Conservation (phyloP, 1,284 basidiomycete genomes). For the Irpex sp. region DNA sequence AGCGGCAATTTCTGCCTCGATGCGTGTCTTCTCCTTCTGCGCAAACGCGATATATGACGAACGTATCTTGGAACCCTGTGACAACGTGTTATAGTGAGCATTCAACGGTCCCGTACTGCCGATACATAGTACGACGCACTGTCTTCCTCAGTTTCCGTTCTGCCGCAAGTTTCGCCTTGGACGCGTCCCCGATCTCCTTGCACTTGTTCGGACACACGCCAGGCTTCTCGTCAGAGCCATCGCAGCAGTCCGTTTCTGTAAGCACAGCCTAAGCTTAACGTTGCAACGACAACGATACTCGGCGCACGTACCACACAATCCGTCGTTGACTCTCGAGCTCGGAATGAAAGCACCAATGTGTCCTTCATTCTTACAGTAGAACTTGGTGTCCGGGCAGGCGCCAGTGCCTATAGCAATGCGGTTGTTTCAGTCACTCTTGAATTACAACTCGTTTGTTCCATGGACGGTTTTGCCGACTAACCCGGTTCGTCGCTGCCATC, state of each 20-base stretch:
- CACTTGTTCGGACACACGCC: slow-evolving; percentile 84
- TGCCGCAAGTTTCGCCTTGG: slow-evolving; percentile 64
- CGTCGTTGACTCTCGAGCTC: slow-evolving; percentile 89
- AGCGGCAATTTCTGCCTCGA: slow-evolving; percentile 59
- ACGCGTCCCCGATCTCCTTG: slow-evolving; percentile 68
- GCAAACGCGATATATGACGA: slow-evolving; percentile 85
- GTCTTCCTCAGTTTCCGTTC: slow-evolving; percentile 79
- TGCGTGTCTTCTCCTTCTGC: slow-evolving; percentile 79
- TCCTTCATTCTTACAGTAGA: slow-evolving; percentile 89
- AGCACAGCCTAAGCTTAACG: not conserved
- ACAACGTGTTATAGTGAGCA: not conserved
- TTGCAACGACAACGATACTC: not conserved
- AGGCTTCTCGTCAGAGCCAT: slow-evolving; percentile 89
- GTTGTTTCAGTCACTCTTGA: too few species aligned
- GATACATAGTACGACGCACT: slow-evolving; percentile 38
- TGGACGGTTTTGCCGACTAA: slow-evolving; percentile 22
- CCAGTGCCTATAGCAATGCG: slow-evolving; percentile 62
- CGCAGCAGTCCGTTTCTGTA: slow-evolving; percentile 90
- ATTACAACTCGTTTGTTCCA: too few species aligned
- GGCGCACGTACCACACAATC: slow-evolving; percentile 77
- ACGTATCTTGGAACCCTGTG: slow-evolving; percentile 87
- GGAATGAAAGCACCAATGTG: slow-evolving; percentile 82
- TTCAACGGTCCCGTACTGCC: not conserved
- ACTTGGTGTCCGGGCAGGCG: slow-evolving; percentile 75
- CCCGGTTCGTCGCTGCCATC: slow-evolving; percentile 95